These are phyloP conservation scores for Termitomyces sp. DNA, from an alignment of 768 basidiomycete genomes.

Conservation along the genomic window DNA sequence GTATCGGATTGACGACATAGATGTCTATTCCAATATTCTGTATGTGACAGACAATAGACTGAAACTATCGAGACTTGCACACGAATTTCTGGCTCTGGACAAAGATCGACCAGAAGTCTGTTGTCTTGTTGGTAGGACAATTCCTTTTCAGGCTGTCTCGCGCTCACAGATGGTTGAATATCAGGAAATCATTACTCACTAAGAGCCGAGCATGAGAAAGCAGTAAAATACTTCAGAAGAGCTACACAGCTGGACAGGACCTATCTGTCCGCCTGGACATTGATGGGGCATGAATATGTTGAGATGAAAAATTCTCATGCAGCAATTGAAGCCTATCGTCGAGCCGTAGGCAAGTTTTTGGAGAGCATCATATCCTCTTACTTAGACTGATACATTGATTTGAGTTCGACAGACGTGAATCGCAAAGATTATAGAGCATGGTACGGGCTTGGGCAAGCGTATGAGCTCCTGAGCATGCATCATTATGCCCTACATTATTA, in stretches of 20 bases:
- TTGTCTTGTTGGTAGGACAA: conserved; percentile 82
- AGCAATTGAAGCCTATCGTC: conserved; percentile 94
- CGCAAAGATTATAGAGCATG: conserved; percentile 96
- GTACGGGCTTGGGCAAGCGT: conserved; percentile 98
- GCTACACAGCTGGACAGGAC: conserved; percentile 94
- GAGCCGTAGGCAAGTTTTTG: conserved; percentile 70
- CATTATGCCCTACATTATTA: conserved; percentile 96
- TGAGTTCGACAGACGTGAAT: conserved; percentile 69
- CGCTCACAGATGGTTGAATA: not conserved
- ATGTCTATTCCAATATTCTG: conserved; percentile 93
- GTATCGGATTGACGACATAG: conserved; percentile 88
- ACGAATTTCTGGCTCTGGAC: conserved; percentile 84
- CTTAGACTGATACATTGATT: not conserved
- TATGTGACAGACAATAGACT: conserved; percentile 89
- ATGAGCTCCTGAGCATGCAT: conserved; percentile 95
- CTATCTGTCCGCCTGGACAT: conserved; percentile 95
- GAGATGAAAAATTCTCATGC: conserved; percentile 99
- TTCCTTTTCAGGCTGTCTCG: not conserved
- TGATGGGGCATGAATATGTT: conserved; percentile 98
- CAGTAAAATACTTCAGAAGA: conserved; percentile 90
- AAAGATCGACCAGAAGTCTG: conserved; percentile 95
- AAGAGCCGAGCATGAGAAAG: conserved; percentile 90
- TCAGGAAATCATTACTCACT: conserved; percentile 97
- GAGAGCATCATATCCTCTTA: not conserved
- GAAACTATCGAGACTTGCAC: conserved; percentile 87